Conservation (phyloP, 106 monocot genomes). For the Amphibolis antarctica region DNA sequence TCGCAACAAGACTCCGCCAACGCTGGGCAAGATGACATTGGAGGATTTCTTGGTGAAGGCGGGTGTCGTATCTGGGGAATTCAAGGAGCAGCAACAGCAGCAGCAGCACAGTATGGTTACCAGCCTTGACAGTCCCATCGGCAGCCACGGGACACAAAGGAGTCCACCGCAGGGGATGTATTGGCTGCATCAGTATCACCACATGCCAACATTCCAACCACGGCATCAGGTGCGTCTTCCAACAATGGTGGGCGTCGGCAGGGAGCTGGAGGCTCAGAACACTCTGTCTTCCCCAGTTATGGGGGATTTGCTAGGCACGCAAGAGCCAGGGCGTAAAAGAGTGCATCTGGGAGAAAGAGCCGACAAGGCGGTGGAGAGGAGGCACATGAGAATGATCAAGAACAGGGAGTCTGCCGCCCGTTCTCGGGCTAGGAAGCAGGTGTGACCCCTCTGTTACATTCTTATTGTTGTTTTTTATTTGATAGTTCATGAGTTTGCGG, state of each 20-base stretch:
- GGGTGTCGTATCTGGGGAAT: slow-evolving; percentile 20
- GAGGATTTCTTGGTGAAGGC: slow-evolving; percentile 49
- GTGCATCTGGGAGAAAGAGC: slow-evolving; percentile 29
- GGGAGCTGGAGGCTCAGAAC: slow-evolving; percentile 20
- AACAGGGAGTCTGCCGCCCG: slow-evolving; percentile 93
- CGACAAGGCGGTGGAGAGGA: slow-evolving; percentile 67
- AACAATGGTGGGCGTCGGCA: no score
- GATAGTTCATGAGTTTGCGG: background rate
- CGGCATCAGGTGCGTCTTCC: no score
- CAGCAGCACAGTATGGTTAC: slow-evolving; percentile 1
- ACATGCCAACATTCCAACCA: slow-evolving; percentile 6
- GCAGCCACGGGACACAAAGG: background rate
- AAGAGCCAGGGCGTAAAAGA: slow-evolving; percentile 39
- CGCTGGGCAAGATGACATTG: slow-evolving; percentile 43
- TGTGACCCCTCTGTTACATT: background rate
- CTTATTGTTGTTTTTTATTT: background rate
- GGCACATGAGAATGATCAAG: slow-evolving; percentile 96
- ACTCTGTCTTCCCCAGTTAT: slow-evolving; percentile 19
- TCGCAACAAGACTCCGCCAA: slow-evolving; percentile 5
- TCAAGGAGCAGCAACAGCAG: no score
- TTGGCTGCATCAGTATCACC: slow-evolving; percentile 33
- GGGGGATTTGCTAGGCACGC: slow-evolving; percentile 32
- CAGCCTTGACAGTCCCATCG: no score
- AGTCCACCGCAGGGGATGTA: slow-evolving; percentile 8
- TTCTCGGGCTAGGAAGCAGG: slow-evolving; percentile 97